Base-by-base conservation (phyloP, 441 rosid genomes). In the Bocquillonia castaneifolia region DNA sequence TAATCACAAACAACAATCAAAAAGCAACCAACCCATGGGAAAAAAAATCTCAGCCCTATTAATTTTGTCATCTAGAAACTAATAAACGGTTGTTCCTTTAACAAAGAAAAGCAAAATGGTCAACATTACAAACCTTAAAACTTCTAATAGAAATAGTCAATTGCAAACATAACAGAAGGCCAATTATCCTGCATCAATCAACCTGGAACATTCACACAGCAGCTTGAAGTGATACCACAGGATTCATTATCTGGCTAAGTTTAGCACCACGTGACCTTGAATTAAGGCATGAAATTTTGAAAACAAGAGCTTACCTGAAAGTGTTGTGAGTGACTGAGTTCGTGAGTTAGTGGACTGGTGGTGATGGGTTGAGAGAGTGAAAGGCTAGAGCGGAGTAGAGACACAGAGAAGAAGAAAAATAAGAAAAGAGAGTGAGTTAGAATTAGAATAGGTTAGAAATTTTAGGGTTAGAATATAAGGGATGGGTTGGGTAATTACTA, bases 11-110 rank as follows among this genome's bases (percentile, higher is more conserved):
- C 95, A 12, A 92, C 96, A 39, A 91, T 71, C 76, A 91, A 67
- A 82, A 93, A 91, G 82, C 97, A 89, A 48, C 79, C 96, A 3
- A 93, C 91, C 0, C 97, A 96, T 0, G 94, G 93, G 59, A 91
- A 91, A 55, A n/a, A 93, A 89, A 56, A 89, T 78, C 88, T 87
- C 89, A 1, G 96, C 96, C 72, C 55, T 83, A 66, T 93, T 93
- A 58, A 93, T 93, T 80, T 67, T 88, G 71, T 85, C 81, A 62
- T 90, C 97, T 72, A 92, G 81, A 84, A 84, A 90, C 78, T 86
- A 90, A 79, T 90, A 88, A 76, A 92, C 0, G 18, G 92, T 89
- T 10, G 98, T 85, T 32, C 98, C 96, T 92, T 82, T 66, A 18
- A 81, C 40, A 32, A 36, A 76, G 23, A 32, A 64, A 3, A 67